Evolutionary conservation across 805 yeast species (phyloP).

Genomic region (Dipodascus albidus): DNA sequence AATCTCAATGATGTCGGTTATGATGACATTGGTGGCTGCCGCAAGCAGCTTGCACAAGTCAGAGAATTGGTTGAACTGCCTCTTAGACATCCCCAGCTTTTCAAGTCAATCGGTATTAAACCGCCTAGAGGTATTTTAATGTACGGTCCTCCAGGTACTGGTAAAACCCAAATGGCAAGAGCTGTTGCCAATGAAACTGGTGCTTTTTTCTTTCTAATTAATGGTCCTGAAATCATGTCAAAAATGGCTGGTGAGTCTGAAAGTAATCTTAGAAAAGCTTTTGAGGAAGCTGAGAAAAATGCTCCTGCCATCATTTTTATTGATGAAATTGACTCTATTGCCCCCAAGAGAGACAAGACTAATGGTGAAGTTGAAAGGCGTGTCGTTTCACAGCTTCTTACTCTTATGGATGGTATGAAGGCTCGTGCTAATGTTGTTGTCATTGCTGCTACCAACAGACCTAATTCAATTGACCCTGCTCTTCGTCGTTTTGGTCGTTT

Average conservation of each 20-base stretch:
- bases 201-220: constrained; percentile 94
- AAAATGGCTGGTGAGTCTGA: constrained; percentile 99
- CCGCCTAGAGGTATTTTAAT: constrained; percentile 93
- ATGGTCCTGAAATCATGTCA: constrained; percentile 99
- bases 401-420: constrained; percentile 99
- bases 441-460: constrained; percentile 93
- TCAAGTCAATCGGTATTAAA: constrained; percentile 95
- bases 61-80: constrained; percentile 98
- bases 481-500: constrained; percentile 77
- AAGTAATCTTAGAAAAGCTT: constrained; percentile 92
- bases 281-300: constrained; percentile 98
- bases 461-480: constrained; percentile 79
- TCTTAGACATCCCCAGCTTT: constrained; percentile 94
- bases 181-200: constrained; percentile 99
- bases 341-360: constrained; percentile 99
- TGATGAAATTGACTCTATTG: constrained; percentile 97
- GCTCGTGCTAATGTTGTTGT: constrained; percentile 98
- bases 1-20: constrained; percentile 95
- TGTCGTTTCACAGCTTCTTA: constrained; percentile 94
- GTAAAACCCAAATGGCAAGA: constrained; percentile 98
- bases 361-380: constrained; percentile 99
- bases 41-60: constrained; percentile 99
- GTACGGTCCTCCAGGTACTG: constrained; percentile 99
- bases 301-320: constrained; percentile 96
- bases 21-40: constrained; percentile 98